Conservation (phyloP, 108 stramenopile species). For the Skeletonema costatum region DNA sequence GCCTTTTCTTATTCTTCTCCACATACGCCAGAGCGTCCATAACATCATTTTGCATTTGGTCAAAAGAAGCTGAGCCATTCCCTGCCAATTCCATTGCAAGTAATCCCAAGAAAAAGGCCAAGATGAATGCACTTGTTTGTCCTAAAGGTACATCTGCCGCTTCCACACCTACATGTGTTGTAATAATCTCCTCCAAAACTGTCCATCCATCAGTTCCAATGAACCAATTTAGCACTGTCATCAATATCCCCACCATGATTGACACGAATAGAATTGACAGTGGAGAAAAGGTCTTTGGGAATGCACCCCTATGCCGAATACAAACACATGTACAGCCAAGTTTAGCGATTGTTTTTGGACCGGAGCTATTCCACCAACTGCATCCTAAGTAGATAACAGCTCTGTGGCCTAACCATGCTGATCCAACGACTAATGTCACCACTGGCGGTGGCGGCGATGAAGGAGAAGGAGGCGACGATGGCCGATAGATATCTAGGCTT, state of each 20-base stretch:
- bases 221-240: neutral
- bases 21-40: constrained; percentile 58
- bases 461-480: neutral
- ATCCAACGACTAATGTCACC: constrained; percentile 67
- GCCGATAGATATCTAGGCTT: constrained; percentile 66
- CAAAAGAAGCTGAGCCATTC: constrained; percentile 45
- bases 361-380: constrained; percentile 71
- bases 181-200: constrained; percentile 2
- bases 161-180: constrained; percentile 1
- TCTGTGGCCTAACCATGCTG: constrained; percentile 69
- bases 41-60: constrained; percentile 67
- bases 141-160: neutral
- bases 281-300: constrained; percentile 27
- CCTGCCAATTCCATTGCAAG: constrained; percentile 32
- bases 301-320: constrained; percentile 71
- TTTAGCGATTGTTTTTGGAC: constrained; percentile 49
- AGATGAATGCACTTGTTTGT: constrained; percentile 1
- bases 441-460: constrained; percentile 19
- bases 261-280: constrained; percentile 17
- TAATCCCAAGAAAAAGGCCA: constrained; percentile 7
- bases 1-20: constrained; percentile 16
- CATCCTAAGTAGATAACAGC: constrained; percentile 51
- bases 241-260: constrained; percentile 8
- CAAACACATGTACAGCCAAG: constrained; percentile 55
- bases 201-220: neutral